Evolutionary conservation across 192 early-diverging fungal genomes (phyloP).

Genomic region (Mycoemilia scoparia): DNA sequence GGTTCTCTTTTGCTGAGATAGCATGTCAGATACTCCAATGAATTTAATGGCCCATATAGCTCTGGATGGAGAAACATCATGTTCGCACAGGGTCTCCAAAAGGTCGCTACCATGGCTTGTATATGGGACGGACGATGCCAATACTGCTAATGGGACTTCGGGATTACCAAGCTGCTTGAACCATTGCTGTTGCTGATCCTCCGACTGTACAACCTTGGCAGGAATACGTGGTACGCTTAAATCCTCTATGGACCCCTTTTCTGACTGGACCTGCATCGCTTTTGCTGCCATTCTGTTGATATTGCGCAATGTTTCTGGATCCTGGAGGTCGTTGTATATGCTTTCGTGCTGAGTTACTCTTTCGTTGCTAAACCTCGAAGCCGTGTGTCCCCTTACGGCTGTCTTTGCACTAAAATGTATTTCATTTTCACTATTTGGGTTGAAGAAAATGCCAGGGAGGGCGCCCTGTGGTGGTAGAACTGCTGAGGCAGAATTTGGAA

Average conservation of each 20-base stretch:
- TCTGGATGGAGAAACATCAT: conserved; percentile 38
- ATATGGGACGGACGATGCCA: conserved; percentile 13
- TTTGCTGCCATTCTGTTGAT: conserved; percentile 20
- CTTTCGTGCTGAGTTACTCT: conserved; percentile 13
- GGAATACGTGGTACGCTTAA: conserved; percentile 6
- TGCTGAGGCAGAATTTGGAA: no score
- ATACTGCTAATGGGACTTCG: conserved; percentile 12
- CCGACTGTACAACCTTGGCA: conserved; percentile 7
- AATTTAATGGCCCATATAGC: conserved; percentile 57
- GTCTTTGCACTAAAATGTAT: no score
- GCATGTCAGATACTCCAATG: conserved; percentile 43
- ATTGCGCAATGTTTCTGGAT: conserved; percentile 16
- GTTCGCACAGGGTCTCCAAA: conserved; percentile 31
- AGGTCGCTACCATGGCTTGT: conserved; percentile 40
- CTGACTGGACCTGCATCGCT: conserved; percentile 14
- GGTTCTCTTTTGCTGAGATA: conserved; percentile 11
- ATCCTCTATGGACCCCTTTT: conserved; percentile 2
- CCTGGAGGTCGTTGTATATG: conserved; percentile 18
- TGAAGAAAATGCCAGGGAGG: no score
- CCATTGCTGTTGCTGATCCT: conserved; percentile 23
- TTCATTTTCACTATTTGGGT: no score
- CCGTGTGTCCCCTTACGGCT: no score
- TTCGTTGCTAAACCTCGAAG: no score
- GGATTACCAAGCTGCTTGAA: conserved; percentile 17
- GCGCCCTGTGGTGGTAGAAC: no score